Evolutionary conservation across 352 stramenopile genomes (phyloP).

Genomic region (Pythium periplocum): DNA sequence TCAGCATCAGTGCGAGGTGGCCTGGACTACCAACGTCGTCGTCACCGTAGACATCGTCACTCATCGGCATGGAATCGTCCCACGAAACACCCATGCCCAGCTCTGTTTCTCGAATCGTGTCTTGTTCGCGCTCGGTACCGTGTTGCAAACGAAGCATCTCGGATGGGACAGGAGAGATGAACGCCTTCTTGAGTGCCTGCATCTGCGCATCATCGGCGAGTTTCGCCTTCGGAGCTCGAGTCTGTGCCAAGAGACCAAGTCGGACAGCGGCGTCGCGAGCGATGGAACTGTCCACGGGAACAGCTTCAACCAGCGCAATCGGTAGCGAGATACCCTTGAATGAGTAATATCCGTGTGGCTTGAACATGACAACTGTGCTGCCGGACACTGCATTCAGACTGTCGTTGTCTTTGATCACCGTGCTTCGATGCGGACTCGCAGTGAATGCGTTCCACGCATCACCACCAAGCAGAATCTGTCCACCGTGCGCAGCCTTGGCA

Average conservation of each 20-base stretch:
- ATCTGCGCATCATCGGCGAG: conserved; percentile 49
- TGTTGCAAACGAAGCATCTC: conserved; percentile 61
- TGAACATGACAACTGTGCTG: conserved; percentile 78
- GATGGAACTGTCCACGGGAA: conserved; percentile 53
- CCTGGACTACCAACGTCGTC: conserved; percentile 29
- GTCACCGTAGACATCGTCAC: conserved; percentile 28
- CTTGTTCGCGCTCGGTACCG: conserved; percentile 55
- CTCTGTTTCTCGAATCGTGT: conserved; percentile 84
- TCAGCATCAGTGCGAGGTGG: conserved; percentile 25
- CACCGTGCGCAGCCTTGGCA: conserved; percentile 74
- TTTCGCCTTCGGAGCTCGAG: conserved; percentile 60
- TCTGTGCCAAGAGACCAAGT: conserved; percentile 25
- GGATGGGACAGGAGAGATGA: conserved; percentile 38
- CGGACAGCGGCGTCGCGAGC: conserved; percentile 22
- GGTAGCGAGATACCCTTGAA: conserved; percentile 86
- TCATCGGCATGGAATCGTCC: conserved; percentile 72
- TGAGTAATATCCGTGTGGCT: conserved; percentile 72
- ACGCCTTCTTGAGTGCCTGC: conserved; percentile 36
- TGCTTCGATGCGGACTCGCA: conserved; percentile 24
- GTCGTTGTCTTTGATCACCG: conserved; percentile 31
- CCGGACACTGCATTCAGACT: conserved; percentile 36
- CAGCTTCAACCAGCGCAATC: conserved; percentile 75
- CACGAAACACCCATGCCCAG: conserved; percentile 58
- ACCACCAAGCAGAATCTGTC: conserved; percentile 76
- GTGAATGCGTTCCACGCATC: conserved; percentile 74